Evolutionary conservation across 2,329 filamentous ascomycete genomes (phyloP).

Genomic region (Cadophora sp.): DNA sequence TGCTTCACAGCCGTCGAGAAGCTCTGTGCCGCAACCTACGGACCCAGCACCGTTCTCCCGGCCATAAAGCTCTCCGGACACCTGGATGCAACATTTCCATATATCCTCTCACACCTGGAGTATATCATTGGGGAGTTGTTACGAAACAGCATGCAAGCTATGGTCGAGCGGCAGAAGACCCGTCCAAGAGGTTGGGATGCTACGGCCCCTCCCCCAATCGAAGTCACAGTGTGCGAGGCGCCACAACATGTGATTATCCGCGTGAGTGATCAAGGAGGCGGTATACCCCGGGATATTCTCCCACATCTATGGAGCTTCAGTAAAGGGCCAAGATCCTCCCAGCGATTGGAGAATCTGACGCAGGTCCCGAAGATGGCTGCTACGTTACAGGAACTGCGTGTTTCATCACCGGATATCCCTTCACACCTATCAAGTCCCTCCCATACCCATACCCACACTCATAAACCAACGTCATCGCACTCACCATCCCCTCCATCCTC

Average conservation of each 20-base stretch:
- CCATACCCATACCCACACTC: not conserved
- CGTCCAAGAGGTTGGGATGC: constrained; percentile 32
- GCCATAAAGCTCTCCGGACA: constrained; percentile 86
- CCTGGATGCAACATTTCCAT: constrained; percentile 89
- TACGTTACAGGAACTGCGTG: constrained; percentile 84
- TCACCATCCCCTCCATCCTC: not conserved
- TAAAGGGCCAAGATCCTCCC: constrained; percentile 83
- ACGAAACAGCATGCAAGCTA: constrained; percentile 92
- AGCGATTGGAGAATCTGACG: constrained; percentile 82
- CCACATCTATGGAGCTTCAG: constrained; percentile 97
- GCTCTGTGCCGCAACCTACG: constrained; percentile 78
- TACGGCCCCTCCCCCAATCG: constrained; percentile 75
- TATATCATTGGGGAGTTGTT: constrained; percentile 97
- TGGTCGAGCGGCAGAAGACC: constrained; percentile 74
- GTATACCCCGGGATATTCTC: constrained; percentile 82
- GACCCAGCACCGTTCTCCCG: constrained; percentile 73
- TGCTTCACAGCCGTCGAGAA: constrained; percentile 79
- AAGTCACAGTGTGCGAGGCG: constrained; percentile 93
- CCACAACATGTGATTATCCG: constrained; percentile 95
- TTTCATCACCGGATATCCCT: constrained; percentile 37
- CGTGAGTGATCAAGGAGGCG: constrained; percentile 93
- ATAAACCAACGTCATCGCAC: not conserved
- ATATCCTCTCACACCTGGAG: constrained; percentile 93
- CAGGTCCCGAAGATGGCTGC: constrained; percentile 91
- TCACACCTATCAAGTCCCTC: constrained; percentile 11